Evolutionary conservation across 805 yeast species (phyloP).

Genomic region (Saturnispora silvae): DNA sequence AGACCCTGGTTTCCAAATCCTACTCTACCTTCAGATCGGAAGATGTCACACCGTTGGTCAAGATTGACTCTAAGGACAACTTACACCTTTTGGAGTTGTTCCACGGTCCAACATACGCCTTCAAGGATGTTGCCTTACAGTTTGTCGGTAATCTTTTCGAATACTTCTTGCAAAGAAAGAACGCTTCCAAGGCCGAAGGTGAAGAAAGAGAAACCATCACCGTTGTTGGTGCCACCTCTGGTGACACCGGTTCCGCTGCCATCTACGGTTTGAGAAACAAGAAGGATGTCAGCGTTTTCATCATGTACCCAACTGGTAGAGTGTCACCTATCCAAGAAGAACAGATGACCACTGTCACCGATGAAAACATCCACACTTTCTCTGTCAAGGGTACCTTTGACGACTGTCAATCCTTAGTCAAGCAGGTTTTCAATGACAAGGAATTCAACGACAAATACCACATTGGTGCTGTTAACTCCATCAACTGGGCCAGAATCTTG

Average conservation of each 20-base stretch:
- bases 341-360: slow-evolving; percentile 96
- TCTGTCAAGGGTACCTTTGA: slow-evolving; percentile 95
- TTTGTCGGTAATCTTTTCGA: slow-evolving; percentile 96
- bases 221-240: slow-evolving; percentile 98
- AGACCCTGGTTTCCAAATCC: slow-evolving; percentile 51
- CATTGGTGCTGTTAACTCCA: slow-evolving; percentile 95
- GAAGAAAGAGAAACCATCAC: slow-evolving; percentile 71
- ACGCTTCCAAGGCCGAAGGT: slow-evolving; percentile 35
- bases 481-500: slow-evolving; percentile 97
- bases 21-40: slow-evolving; percentile 84
- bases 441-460: slow-evolving; percentile 85
- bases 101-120: slow-evolving; percentile 99
- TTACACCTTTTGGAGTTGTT: slow-evolving; percentile 81
- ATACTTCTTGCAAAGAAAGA: slow-evolving; percentile 73
- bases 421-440: slow-evolving; percentile 80
- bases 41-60: slow-evolving; percentile 78
- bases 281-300: slow-evolving; percentile 95
- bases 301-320: slow-evolving; percentile 93
- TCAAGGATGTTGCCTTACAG: slow-evolving; percentile 97
- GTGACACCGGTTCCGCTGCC: slow-evolving; percentile 99
- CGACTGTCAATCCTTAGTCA: slow-evolving; percentile 95
- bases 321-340: slow-evolving; percentile 96
- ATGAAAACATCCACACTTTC: slow-evolving; percentile 85
- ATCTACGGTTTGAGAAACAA: slow-evolving; percentile 95
- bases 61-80: slow-evolving; percentile 35